Conservation (phyloP, 176 grass and related monocot species). For the Melocanna baccifera region DNA sequence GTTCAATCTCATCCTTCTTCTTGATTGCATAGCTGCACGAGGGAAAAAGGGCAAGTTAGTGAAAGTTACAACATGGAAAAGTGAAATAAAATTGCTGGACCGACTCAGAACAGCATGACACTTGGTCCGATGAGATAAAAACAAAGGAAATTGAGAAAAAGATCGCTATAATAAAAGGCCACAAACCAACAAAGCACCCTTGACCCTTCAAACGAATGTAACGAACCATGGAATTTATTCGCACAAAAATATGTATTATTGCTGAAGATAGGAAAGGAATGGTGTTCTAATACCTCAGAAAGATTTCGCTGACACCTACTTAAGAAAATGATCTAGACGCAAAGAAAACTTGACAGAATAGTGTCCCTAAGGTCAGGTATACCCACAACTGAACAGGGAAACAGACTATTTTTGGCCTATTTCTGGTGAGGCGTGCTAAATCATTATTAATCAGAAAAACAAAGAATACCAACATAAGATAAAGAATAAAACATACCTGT, state of each 20-base stretch:
- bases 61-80: background rate
- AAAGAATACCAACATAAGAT: background rate
- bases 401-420: background rate
- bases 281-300: background rate
- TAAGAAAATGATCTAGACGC: background rate
- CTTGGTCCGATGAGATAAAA: background rate
- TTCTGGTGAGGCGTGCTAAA: background rate
- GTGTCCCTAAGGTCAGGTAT: background rate
- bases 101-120: background rate
- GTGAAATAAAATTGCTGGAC: background rate
- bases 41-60: background rate
- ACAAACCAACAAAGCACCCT: background rate
- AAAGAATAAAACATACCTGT: slow-evolving; percentile 41
- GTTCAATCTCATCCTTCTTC: slow-evolving; percentile 67
- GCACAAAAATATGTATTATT: background rate
- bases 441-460: background rate
- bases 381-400: background rate
- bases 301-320: background rate
- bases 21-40: slow-evolving; percentile 62
- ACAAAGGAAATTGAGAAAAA: background rate
- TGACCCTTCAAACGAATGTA: background rate
- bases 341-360: background rate
- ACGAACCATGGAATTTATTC: background rate
- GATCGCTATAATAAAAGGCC: background rate
- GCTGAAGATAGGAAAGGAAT: background rate